Base-by-base conservation (phyloP, 2,329 filamentous ascomycete species). In the Elsinoe ampelina region DNA sequence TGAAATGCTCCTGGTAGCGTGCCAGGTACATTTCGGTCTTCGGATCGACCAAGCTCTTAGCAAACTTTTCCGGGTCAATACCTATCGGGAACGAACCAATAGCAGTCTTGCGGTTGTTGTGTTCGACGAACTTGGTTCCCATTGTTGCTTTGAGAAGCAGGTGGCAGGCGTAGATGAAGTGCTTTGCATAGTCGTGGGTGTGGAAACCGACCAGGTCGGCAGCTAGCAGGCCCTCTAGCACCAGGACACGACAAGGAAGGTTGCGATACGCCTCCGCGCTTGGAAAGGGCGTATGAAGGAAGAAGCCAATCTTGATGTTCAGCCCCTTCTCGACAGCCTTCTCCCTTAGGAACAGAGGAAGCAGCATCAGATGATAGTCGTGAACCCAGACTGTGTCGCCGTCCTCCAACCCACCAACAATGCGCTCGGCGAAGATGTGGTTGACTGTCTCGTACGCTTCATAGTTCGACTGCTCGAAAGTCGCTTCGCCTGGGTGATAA, bases 171-270 rank as follows among this genome's bases (percentile, higher is more conserved):
- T 90, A 95, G 63, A 98, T 75, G 75, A 97, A 98, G 73, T 98
- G 93, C 54, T 93, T 82, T n/a, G 91, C 92, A 68, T 98, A 98
- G 74, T 97, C 92, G 75, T 96, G 97, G 26, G 93, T 98, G 73
- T 98, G 93, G 77, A 98, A 97, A 32, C 93, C 93, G 67, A 97
- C 89, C 59, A 98, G 77, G 69, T 97, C 93, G 75, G 92, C 95
- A 69, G 95, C 87, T 34, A 98, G 79, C 38, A 97, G 83, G 57
- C 93, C 91, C 50, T 86, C 80, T 43, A 98, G 80, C 52, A 97
- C 84, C 66, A 89, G 85, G 69, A 95, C 90, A 61, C 93, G 83
- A 30, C 97, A 92, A 0, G 93, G 93, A 7, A 97, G 77, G 62
- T 97, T 96, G 61, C 93, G 84, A 74, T 96, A 97, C 67, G 97